A percentile compares a stretch with the other conserved stretches of the same genome.
These are phyloP conservation scores for Euphrasia arctica DNA, from an alignment of 305 asterid species.

Conservation along the genomic window DNA sequence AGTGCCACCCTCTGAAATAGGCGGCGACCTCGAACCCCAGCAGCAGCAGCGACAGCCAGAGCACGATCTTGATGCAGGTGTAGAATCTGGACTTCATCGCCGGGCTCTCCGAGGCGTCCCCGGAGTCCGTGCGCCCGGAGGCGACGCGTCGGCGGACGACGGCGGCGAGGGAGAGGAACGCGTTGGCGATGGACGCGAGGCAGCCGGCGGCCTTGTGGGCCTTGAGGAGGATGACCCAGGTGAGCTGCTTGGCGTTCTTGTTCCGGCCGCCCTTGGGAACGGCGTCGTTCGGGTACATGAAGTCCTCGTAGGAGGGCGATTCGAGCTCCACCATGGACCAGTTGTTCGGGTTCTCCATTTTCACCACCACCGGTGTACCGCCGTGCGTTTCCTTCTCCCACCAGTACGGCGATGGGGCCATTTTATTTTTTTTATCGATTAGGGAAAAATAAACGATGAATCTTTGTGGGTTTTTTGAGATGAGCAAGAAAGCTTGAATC, in stretches of 20 bases:
- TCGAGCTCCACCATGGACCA: constrained; percentile 99
- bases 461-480: constrained; percentile 12
- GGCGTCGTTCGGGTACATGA: constrained; percentile 50
- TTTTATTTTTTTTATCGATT: constrained; percentile 18
- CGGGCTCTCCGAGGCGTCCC: constrained; percentile 52
- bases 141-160: constrained; percentile 87
- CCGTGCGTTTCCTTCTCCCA: constrained; percentile 72
- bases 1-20: constrained; percentile 82
- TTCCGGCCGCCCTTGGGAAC: constrained; percentile 57
- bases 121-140: constrained; percentile 74
- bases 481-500: neutral
- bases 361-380: constrained; percentile 91
- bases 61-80: constrained; percentile 58
- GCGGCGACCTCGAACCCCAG: constrained; percentile 77
- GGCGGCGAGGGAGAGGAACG: constrained; percentile 68
- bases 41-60: constrained; percentile 60
- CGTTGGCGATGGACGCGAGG: constrained; percentile 70
- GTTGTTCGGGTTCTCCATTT: constrained; percentile 96
- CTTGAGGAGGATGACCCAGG: constrained; percentile 91
- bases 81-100: constrained; percentile 56
- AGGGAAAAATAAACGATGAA: constrained; percentile 13
- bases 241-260: constrained; percentile 96
- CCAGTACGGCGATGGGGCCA: constrained; percentile 92
- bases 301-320: constrained; percentile 78
- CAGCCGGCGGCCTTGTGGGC: constrained; percentile 99